Evolutionary conservation across 1,284 basidiomycete genomes (phyloP).

Genomic region (Ustilago nuda): DNA sequence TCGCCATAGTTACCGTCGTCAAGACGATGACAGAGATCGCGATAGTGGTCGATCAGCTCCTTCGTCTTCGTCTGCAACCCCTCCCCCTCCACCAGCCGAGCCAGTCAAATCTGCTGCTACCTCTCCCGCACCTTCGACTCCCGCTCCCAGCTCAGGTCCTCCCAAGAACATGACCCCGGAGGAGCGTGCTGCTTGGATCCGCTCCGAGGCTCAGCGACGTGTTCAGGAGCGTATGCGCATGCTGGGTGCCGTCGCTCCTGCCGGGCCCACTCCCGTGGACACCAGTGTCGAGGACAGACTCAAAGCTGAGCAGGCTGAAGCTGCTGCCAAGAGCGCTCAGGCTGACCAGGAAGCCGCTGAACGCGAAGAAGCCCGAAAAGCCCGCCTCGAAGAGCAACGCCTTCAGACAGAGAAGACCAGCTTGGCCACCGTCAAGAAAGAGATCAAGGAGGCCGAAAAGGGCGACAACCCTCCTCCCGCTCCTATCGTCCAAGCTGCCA

Average conservation of each 20-base stretch:
- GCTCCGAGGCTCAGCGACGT: conserved; percentile 83
- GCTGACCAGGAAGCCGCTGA: conserved; percentile 67
- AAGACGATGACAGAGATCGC: conserved; percentile 60
- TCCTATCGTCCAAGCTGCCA: conserved; percentile 57
- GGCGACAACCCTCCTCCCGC: conserved; percentile 45
- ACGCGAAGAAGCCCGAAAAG: conserved; percentile 64
- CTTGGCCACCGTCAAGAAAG: conserved; percentile 55
- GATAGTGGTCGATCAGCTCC: conserved; percentile 69
- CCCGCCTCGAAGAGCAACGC: conserved; percentile 63
- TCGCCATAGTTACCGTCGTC: conserved; percentile 34
- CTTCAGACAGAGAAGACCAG: conserved; percentile 53
- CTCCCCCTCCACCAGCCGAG: conserved; percentile 67
- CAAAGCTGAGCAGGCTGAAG: conserved; percentile 63
- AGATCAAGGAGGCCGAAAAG: conserved; percentile 53
- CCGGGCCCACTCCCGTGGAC: conserved; percentile 66
- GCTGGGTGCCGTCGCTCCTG: conserved; percentile 76
- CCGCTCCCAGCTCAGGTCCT: conserved; percentile 73
- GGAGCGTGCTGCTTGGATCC: conserved; percentile 83
- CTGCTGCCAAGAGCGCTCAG: conserved; percentile 60
- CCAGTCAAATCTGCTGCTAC: conserved; percentile 62
- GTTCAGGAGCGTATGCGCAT: conserved; percentile 88
- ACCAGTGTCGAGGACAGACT: conserved; percentile 64
- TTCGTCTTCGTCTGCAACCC: conserved; percentile 69
- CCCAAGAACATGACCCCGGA: conserved; percentile 84
- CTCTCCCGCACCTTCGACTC: conserved; percentile 70